Evolutionary conservation across 2,329 filamentous ascomycete species (phyloP).

Genomic region (Penicillium janthinellum): DNA sequence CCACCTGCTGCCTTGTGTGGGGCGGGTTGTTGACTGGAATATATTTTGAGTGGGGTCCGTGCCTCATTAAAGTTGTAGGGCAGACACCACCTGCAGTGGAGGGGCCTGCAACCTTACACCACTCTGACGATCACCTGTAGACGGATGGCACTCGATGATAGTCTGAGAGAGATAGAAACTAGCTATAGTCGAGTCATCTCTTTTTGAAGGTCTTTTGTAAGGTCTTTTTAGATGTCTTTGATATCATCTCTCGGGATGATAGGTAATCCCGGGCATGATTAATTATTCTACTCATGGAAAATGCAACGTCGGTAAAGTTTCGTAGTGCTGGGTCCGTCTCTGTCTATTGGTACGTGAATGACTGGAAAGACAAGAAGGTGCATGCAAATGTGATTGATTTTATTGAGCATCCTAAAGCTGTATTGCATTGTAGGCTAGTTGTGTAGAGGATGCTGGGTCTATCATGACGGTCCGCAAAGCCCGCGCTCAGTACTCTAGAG

Average conservation of each 20-base stretch:
- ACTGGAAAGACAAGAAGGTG: neutral
- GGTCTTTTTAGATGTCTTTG: too few relatives aligned
- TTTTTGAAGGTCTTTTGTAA: too few relatives aligned
- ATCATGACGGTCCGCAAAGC: neutral
- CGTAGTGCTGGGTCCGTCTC: too few relatives aligned
- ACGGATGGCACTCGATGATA: too few relatives aligned
- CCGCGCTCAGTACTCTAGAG: constrained; percentile 60
- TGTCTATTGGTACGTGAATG: too few relatives aligned
- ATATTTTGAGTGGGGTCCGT: neutral
- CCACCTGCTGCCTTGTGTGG: neutral
- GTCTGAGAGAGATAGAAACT: too few relatives aligned
- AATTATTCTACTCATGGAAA: too few relatives aligned
- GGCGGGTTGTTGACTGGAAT: neutral
- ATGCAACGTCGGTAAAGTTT: too few relatives aligned
- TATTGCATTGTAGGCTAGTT: neutral
- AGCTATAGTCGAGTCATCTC: too few relatives aligned
- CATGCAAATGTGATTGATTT: neutral
- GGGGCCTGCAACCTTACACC: neutral
- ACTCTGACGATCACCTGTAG: neutral
- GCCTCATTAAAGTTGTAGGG: neutral
- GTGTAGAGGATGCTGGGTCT: neutral
- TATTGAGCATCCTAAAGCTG: neutral
- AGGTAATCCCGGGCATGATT: too few relatives aligned
- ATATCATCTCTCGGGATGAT: too few relatives aligned
- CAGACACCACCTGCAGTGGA: too few relatives aligned